Base-by-base conservation (phyloP, 1,139 yeast genomes). In the Hansenula anomala region DNA sequence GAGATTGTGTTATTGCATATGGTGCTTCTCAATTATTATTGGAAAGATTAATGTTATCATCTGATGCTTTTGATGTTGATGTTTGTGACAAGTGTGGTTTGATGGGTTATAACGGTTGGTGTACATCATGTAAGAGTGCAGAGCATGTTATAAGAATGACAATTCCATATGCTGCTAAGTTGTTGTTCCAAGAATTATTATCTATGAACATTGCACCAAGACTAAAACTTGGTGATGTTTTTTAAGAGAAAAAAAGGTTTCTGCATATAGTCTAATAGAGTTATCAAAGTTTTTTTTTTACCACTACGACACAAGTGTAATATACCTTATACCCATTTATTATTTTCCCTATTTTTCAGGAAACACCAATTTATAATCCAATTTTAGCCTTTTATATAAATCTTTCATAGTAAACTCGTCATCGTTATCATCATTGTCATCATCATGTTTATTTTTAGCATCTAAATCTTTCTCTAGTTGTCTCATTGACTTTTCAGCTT, bases 1-100 rank as follows among this genome's bases (percentile, higher is more conserved):
- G 98, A 67, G 99, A 92, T 71, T 92, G 98, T 83, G 96, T 92
- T 50, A 94, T 92, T 67, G 99, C 99, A 1, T 92, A 94, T 56
- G 99, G 99, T 58, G 99, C 99, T 0, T 90, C 97, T 4, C 97
- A 92, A 61, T 70, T 92, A 52, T 72, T 92, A 52, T 69, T 92
- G 46, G 99, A 92, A 64, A 81, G 99, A 64, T 75, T 92, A 55
- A 94, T 92, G 99, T 68, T 92, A 40, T 87, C 96, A 30, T 90
- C 97, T 0, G 99, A 92, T 69, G 97, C 97, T 0, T 92, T 92
- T 60, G 97, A 94, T 54, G 97, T 92, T 30, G 97, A 92, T 59
- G 81, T 92, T 27, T 92, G 99, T 68, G 86, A 86, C 57, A 71
- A 76, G 38, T 92, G 99, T 73, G 98, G 98, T n/a, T 74, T 94